These are phyloP conservation scores for Podospora fimiseda DNA, from an alignment of 495 filamentous ascomycete species.

Conservation along the genomic window DNA sequence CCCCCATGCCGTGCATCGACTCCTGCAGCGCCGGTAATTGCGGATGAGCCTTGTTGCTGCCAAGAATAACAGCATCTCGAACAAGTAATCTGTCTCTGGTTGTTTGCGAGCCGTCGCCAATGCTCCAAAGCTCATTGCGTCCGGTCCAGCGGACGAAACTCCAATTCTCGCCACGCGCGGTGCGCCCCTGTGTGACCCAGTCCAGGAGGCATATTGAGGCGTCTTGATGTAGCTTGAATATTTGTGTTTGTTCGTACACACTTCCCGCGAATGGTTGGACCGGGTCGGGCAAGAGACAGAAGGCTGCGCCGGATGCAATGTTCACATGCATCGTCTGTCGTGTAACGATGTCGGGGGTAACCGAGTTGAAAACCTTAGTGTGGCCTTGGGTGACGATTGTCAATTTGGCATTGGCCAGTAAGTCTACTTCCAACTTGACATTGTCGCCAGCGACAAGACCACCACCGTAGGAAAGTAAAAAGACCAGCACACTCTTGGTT, in stretches of 20 bases:
- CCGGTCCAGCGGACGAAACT: constrained; percentile 68
- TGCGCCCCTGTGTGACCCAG: constrained; percentile 87
- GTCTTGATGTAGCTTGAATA: constrained; percentile 56
- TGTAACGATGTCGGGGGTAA: constrained; percentile 50
- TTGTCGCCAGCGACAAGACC: constrained; percentile 82
- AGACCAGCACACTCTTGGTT: constrained; percentile 60
- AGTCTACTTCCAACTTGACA: constrained; percentile 62
- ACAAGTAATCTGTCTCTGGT: constrained; percentile 59
- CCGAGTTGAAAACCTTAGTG: constrained; percentile 90
- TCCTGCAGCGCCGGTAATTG: constrained; percentile 38
- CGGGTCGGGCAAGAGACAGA: constrained; percentile 93
- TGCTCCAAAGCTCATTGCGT: constrained; percentile 77
- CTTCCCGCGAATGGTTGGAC: constrained; percentile 80
- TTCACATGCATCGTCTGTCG: constrained; percentile 61
- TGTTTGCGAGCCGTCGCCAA: constrained; percentile 6
- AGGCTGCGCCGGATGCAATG: constrained; percentile 54
- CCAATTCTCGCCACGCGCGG: constrained; percentile 86
- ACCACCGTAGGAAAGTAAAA: constrained; percentile 91
- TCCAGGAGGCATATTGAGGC: constrained; percentile 74
- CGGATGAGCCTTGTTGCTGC: constrained; percentile 40
- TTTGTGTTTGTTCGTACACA: constrained; percentile 74
- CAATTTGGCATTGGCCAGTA: constrained; percentile 60
- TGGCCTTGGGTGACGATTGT: constrained; percentile 88
- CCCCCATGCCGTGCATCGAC: constrained; percentile 58
- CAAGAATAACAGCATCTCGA: constrained; percentile 73